Conservation (phyloP, 257 asterid species). For the Forsythia viridissima region DNA sequence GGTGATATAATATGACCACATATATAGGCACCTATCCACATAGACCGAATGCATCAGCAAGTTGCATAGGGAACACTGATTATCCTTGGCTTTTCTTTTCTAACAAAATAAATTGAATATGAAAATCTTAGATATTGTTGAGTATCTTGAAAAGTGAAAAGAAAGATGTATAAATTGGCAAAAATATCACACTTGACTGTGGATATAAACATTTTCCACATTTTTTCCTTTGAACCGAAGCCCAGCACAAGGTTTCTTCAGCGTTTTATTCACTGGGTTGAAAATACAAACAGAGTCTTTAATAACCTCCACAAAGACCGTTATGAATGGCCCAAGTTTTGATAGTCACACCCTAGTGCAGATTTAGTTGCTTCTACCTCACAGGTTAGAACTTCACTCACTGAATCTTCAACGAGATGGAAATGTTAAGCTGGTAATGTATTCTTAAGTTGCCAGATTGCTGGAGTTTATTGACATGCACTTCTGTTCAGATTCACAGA, state of each 20-base stretch:
- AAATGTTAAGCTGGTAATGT: not conserved
- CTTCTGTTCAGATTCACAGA: conserved; percentile 58
- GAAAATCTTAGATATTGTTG: not conserved
- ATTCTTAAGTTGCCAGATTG: not conserved
- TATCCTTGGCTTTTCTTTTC: too few species aligned
- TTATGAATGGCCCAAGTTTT: not conserved
- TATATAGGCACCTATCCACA: too few species aligned
- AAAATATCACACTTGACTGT: not conserved
- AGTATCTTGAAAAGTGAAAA: not conserved
- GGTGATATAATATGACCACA: too few species aligned
- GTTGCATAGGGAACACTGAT: too few species aligned
- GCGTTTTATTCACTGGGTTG: not conserved
- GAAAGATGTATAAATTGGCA: not conserved
- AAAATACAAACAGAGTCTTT: not conserved
- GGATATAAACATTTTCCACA: not conserved
- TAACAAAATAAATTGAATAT: too few species aligned
- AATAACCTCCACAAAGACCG: not conserved
- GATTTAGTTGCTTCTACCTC: not conserved
- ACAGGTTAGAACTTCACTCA: too few species aligned
- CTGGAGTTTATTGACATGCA: not conserved
- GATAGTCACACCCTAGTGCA: not conserved
- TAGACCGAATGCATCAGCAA: too few species aligned
- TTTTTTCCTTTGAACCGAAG: not conserved
- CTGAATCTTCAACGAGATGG: not conserved
- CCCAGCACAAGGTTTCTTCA: too few species aligned